Evolutionary conservation across 768 basidiomycete genomes (phyloP), one percentile per base, ranked within the genome.

Genomic region (Boletus rubropictus): DNA sequence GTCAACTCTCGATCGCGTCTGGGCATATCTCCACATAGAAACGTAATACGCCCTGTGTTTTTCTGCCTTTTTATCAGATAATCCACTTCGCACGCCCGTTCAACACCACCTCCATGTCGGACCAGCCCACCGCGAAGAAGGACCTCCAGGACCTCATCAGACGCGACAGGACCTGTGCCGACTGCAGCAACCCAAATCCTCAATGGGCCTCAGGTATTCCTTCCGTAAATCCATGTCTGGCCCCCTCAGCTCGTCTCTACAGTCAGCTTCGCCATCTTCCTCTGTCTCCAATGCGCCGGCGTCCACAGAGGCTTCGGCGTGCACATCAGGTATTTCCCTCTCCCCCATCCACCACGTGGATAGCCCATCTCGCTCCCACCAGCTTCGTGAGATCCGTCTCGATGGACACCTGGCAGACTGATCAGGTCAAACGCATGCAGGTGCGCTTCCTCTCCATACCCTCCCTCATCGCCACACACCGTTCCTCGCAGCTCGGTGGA

Each of bases 401-500:
- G 44, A 97, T 96, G 94, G 94, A 96, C 69, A 87, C 91, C 54
- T 96, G 93, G 91, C 84, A 88, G 54, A 79, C 82, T 31, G 90
- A 94, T 49, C 92, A 96, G 67, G 71, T 91, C 53, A 82, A 65
- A 59, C 78, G 89, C 53, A 97, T 99, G 92, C 84, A 88, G 81
- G 91, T 92, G 40, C 42, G 72, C 63, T 46, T 39, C 33, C 40
- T 42, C n/a, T 14, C 49, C 44, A 11, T 36, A 29, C 50, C 41
- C 44, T 39, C 18, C 44, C 32, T 33, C 39, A 5, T 20, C 21
- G 15, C 49, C 54, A 47, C 54, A 47, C 36, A 49, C 57, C 49
- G 2, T 14, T 34, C 42, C 46, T 36, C 46, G 31, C 57, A 94
- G 86, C 75, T 89, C 42, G 94, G 95, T 39, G 95, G 95, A 45